phyloP scores from a whole-genome alignment of 176 grass and related monocot species.

The Sorghum bicolor region Sorghum_bicolor_NCBIv3 NC_012875.2:53666001-53666500 shows the following conservation, averaged over 20 bases:
- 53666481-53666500: neutral
- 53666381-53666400: neutral
- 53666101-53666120: constrained; percentile 79
- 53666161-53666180: constrained; percentile 35
- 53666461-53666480: neutral
- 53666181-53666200: constrained; percentile 13
- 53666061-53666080: constrained; percentile 93
- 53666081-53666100: constrained; percentile 90
- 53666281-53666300: constrained; percentile 19
- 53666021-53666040: constrained; percentile 72
- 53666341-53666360: constrained; percentile 1
- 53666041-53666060: constrained; percentile 74
- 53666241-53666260: neutral
- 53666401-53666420: neutral
- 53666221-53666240: constrained; percentile 23
- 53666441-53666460: neutral
- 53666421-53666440: neutral
- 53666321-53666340: constrained; percentile 24
- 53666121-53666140: constrained; percentile 80
- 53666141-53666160: constrained; percentile 86
- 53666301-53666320: neutral
- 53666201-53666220: constrained; percentile 9
- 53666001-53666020: constrained; percentile 33
- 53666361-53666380: neutral
- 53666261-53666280: neutral